A percentile compares a stretch with the other conserved stretches of the same genome.
phyloP scores from a whole-genome alignment of 2,329 filamentous ascomycete species.

The Ophiocordyceps sinensis region DNA sequence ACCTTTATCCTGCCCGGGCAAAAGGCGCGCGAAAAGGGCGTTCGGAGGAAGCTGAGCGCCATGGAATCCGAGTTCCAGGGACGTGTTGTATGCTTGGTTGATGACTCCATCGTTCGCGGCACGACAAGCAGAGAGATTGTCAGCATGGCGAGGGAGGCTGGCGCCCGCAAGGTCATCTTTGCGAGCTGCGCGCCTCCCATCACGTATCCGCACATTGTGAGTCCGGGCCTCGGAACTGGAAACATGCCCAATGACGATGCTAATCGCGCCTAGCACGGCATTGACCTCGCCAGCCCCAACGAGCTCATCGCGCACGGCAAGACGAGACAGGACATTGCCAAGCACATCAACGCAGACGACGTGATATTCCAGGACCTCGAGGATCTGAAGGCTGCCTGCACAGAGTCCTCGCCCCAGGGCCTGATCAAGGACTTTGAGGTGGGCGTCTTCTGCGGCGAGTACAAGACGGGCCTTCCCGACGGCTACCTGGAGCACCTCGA shows the following conservation, averaged over 20 bases:
- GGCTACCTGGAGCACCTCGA: conserved; percentile 76
- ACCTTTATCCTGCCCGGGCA: conserved; percentile 71
- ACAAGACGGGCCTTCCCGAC: conserved; percentile 64
- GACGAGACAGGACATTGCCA: conserved; percentile 22
- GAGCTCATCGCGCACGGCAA: conserved; percentile 27
- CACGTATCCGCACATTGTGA: conserved; percentile 77
- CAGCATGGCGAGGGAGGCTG: conserved; percentile 68
- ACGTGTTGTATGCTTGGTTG: conserved; percentile 69
- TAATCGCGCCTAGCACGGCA: conserved; percentile 21
- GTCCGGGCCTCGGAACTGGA: conserved; percentile 5
- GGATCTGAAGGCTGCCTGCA: conserved; percentile 69
- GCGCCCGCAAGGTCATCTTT: conserved; percentile 70
- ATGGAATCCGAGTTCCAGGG: conserved; percentile 75
- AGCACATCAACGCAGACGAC: conserved; percentile 5
- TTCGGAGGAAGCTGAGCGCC: conserved; percentile 77
- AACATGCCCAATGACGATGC: neutral
- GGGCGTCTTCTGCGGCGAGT: conserved; percentile 81
- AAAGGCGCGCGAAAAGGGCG: conserved; percentile 65
- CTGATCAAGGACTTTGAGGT: conserved; percentile 60
- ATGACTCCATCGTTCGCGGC: conserved; percentile 75
- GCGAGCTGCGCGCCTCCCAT: conserved; percentile 72
- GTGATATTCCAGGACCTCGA: conserved; percentile 37
- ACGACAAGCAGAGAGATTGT: conserved; percentile 1
- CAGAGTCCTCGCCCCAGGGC: conserved; percentile 47
- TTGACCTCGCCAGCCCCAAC: conserved; percentile 28